phyloP scores from a whole-genome alignment of 768 basidiomycete species.

The Pisolithus marmoratus region DNA sequence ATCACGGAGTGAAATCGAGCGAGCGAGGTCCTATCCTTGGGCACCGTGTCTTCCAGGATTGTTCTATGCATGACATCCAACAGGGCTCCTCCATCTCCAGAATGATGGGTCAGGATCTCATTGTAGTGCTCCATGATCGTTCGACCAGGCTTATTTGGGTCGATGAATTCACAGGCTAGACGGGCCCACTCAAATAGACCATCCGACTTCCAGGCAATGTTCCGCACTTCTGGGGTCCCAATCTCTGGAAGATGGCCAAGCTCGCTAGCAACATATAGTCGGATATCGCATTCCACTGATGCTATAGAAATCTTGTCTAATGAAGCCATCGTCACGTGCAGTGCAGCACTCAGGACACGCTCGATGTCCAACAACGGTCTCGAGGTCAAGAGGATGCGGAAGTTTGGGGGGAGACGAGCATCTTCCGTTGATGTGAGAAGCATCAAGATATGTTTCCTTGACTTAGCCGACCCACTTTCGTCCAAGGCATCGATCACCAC shows the following conservation, averaged over 20 bases:
- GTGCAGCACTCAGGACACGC: not conserved
- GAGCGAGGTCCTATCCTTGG: not conserved
- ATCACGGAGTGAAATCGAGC: not conserved
- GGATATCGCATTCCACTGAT: not conserved
- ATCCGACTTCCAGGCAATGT: conserved; percentile 8
- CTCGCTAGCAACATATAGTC: not conserved
- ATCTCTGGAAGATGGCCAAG: not conserved
- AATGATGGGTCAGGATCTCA: not conserved
- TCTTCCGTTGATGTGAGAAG: conserved; percentile 31
- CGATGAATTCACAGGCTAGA: conserved; percentile 11
- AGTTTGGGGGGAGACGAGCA: conserved; percentile 36
- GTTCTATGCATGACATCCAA: not conserved
- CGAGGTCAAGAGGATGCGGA: conserved; percentile 31
- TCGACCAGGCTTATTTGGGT: not conserved
- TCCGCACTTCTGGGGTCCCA: not conserved
- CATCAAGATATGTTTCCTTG: conserved; percentile 10
- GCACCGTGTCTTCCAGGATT: not conserved
- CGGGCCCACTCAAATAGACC: conserved; percentile 20
- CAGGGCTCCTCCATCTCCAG: not conserved
- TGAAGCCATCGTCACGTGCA: not conserved
- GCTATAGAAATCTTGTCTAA: not conserved
- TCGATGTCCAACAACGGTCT: conserved; percentile 26
- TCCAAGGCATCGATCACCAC: conserved; percentile 20
- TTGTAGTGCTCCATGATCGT: not conserved
- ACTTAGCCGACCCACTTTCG: not conserved